These are phyloP conservation scores for Diaporthe velutina DNA, from an alignment of 2,329 filamentous ascomycete species.

Conservation along the genomic window DNA sequence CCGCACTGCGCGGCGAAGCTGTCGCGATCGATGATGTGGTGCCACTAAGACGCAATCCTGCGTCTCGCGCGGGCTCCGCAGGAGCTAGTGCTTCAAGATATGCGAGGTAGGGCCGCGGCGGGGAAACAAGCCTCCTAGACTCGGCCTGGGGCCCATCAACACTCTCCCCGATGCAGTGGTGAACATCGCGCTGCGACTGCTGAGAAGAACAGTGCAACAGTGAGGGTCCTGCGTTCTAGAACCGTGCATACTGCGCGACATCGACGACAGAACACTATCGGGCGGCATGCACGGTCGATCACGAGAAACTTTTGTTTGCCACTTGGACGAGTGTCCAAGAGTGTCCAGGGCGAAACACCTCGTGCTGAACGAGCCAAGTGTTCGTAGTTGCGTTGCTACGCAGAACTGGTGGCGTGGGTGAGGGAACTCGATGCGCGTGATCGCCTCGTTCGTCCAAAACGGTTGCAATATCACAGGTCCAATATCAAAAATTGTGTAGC, in stretches of 20 bases:
- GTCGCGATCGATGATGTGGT: constrained; percentile 11
- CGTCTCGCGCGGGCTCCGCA: constrained; percentile 10
- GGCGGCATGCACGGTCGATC: constrained; percentile 10
- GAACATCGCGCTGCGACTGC: not conserved
- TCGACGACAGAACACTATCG: not conserved
- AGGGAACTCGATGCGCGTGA: not conserved
- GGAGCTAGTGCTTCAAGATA: constrained; percentile 28
- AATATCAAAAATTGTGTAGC: not conserved
- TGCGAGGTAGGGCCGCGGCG: constrained; percentile 18
- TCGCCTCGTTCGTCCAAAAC: constrained; percentile 9
- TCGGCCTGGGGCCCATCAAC: not conserved
- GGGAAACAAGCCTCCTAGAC: constrained; percentile 16
- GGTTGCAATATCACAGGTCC: constrained; percentile 21
- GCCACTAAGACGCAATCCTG: constrained; percentile 10
- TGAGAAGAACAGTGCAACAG: not conserved
- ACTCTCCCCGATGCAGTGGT: not conserved
- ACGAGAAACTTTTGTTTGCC: not conserved
- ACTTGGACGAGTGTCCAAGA: constrained; percentile 2
- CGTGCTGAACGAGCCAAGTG: constrained; percentile 11
- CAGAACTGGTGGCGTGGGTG: not conserved
- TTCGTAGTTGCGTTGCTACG: not conserved
- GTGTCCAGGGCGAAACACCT: constrained; percentile 3
- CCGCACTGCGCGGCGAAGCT: not conserved
- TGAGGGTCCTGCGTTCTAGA: constrained; percentile 14
- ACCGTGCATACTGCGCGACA: constrained; percentile 16